Conservation (phyloP, 2,329 filamentous ascomycete genomes). For the Cercospora brassicicola region DNA sequence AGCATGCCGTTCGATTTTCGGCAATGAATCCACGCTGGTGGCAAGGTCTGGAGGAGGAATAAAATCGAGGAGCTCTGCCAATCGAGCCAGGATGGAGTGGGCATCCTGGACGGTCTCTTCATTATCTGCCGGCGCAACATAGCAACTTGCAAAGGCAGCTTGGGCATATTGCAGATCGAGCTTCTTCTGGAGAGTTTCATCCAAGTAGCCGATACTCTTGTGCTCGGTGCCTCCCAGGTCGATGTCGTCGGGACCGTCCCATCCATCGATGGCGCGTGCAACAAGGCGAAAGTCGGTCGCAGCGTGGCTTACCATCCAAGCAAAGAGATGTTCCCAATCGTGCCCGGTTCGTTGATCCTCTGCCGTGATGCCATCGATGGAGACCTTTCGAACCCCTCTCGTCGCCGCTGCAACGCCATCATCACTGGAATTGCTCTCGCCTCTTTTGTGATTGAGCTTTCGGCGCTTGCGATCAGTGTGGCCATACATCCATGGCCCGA, state of each 20-base stretch:
- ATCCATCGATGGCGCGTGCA: slow-evolving; percentile 65
- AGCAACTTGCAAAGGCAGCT: slow-evolving; percentile 66
- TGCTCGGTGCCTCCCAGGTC: slow-evolving; percentile 61
- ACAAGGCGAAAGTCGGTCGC: slow-evolving; percentile 61
- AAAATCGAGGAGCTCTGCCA: slow-evolving; percentile 61
- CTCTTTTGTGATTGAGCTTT: slow-evolving; percentile 24
- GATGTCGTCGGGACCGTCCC: slow-evolving; percentile 71
- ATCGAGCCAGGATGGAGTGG: slow-evolving; percentile 60
- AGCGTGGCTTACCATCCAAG: slow-evolving; percentile 66
- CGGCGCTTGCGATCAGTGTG: slow-evolving; percentile 58
- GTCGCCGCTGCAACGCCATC: slow-evolving; percentile 14
- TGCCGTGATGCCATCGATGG: slow-evolving; percentile 29
- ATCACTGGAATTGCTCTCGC: slow-evolving; percentile 7
- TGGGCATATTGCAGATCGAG: slow-evolving; percentile 67
- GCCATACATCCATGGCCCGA: slow-evolving; percentile 73
- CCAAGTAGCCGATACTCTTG: slow-evolving; percentile 56
- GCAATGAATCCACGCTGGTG: slow-evolving; percentile 45
- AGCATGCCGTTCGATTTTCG: slow-evolving; percentile 43
- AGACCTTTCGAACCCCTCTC: slow-evolving; percentile 29
- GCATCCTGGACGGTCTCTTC: slow-evolving; percentile 60
- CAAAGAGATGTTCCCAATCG: slow-evolving; percentile 68
- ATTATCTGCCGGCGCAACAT: slow-evolving; percentile 62
- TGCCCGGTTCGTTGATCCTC: slow-evolving; percentile 47
- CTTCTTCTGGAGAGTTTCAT: slow-evolving; percentile 60
- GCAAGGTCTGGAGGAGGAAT: slow-evolving; percentile 55